Evolutionary conservation across 2,329 filamentous ascomycete species (phyloP).

Genomic region (Cytospora piceae): DNA sequence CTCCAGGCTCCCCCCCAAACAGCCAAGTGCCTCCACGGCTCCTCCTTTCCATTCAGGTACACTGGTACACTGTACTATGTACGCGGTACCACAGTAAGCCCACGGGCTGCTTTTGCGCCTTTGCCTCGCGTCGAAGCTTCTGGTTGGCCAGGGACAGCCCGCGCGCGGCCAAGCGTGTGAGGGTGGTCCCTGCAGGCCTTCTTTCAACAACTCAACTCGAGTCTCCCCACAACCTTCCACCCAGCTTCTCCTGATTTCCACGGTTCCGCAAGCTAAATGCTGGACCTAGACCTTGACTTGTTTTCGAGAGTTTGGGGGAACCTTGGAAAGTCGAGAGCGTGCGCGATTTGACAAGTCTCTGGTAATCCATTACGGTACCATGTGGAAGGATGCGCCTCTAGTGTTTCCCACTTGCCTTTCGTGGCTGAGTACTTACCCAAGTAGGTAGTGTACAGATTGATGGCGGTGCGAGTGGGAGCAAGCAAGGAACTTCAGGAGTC

Average conservation of each 20-base stretch:
- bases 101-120: neutral
- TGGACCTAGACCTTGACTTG: no score
- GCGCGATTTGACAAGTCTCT: neutral
- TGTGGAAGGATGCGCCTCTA: no score
- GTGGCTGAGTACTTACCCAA: neutral
- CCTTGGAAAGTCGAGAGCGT: no score
- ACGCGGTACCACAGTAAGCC: neutral
- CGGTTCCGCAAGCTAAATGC: no score
- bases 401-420: no score
- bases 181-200: slow-evolving; percentile 25
- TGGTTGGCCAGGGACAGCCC: neutral
- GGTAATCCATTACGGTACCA: neutral
- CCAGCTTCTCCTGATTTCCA: no score
- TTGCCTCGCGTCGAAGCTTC: slow-evolving; percentile 2
- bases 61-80: neutral
- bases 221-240: neutral
- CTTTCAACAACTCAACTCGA: slow-evolving; percentile 6
- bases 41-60: neutral
- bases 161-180: neutral
- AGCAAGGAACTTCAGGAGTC: no score
- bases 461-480: no score
- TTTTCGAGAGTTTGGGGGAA: no score
- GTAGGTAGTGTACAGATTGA: no score
- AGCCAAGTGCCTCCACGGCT: slow-evolving; percentile 1
- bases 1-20: neutral